These are phyloP conservation scores for Xylariaceae sp. DNA, from an alignment of 2,329 filamentous ascomycete species.

Conservation along the genomic window DNA sequence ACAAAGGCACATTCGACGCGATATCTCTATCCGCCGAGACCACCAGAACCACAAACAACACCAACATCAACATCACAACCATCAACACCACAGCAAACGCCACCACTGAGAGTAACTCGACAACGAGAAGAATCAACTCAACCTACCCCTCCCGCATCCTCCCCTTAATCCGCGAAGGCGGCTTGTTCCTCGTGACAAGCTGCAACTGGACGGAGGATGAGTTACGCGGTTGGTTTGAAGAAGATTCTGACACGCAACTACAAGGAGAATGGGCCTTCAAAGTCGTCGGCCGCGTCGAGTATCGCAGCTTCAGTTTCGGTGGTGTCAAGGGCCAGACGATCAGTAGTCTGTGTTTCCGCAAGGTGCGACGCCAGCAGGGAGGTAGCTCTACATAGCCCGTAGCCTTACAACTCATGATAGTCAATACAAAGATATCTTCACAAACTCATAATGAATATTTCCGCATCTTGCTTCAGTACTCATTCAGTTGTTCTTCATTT, in stretches of 20 bases:
- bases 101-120: conserved; percentile 32
- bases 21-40: conserved; percentile 68
- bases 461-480: too few species aligned
- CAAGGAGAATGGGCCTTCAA: conserved; percentile 43
- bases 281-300: conserved; percentile 67
- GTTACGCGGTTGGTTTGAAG: conserved; percentile 73
- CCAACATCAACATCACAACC: neutral
- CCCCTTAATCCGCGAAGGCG: conserved; percentile 63
- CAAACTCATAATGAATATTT: too few species aligned
- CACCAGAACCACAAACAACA: neutral
- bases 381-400: too few species aligned
- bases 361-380: too few species aligned
- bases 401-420: too few species aligned
- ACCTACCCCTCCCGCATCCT: conserved; percentile 68
- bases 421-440: too few species aligned
- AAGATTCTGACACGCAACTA: conserved; percentile 21
- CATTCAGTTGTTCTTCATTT: too few species aligned
- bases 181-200: conserved; percentile 81
- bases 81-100: neutral
- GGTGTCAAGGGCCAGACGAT: conserved; percentile 86
- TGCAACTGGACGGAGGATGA: conserved; percentile 98
- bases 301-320: conserved; percentile 85
- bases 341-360: conserved; percentile 78
- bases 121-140: conserved; percentile 64
- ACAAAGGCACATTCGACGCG: conserved; percentile 98